These are phyloP conservation scores for Papilionanthe hybrid DNA, from an alignment of 116 monocot species.

Conservation along the genomic window DNA sequence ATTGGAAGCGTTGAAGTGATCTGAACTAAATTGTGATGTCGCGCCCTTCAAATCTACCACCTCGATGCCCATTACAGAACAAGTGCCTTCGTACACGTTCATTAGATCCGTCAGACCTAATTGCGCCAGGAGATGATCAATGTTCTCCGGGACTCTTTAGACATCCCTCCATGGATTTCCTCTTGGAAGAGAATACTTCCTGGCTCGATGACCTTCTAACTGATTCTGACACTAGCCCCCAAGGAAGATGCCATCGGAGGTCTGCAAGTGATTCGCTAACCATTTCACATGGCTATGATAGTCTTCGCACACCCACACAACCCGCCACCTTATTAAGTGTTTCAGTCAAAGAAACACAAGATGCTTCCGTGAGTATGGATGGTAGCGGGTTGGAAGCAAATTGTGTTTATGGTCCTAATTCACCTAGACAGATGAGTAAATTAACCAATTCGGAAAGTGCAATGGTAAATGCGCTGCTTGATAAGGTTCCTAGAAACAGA, in stretches of 20 bases:
- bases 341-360: slow-evolving; percentile 4
- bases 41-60: slow-evolving; percentile 59
- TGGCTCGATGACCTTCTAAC: slow-evolving; percentile 72
- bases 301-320: slow-evolving; percentile 15
- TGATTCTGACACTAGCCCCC: slow-evolving; percentile 23
- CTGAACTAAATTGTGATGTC: slow-evolving; percentile 42
- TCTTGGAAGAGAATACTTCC: slow-evolving; percentile 44
- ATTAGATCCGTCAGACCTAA: slow-evolving; percentile 11
- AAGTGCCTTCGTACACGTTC: slow-evolving; percentile 13
- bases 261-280: slow-evolving; percentile 66
- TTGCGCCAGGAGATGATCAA: slow-evolving; percentile 13
- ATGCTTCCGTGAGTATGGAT: slow-evolving; percentile 11
- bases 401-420: slow-evolving; percentile 91
- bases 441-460: slow-evolving; percentile 53
- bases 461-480: slow-evolving; percentile 62
- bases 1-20: background rate
- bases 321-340: background rate
- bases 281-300: slow-evolving; percentile 26
- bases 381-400: slow-evolving; percentile 34
- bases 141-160: slow-evolving; percentile 19
- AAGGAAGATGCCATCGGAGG: slow-evolving; percentile 38
- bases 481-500: slow-evolving; percentile 46
- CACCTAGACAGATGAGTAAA: slow-evolving; percentile 73
- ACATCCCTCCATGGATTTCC: slow-evolving; percentile 36
- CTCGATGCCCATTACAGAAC: slow-evolving; percentile 55